Percentiles rank a stretch among this genome's conserved stretches.
Conservation (phyloP, 805 yeast species). For the Teunomyces tritomae region DNA sequence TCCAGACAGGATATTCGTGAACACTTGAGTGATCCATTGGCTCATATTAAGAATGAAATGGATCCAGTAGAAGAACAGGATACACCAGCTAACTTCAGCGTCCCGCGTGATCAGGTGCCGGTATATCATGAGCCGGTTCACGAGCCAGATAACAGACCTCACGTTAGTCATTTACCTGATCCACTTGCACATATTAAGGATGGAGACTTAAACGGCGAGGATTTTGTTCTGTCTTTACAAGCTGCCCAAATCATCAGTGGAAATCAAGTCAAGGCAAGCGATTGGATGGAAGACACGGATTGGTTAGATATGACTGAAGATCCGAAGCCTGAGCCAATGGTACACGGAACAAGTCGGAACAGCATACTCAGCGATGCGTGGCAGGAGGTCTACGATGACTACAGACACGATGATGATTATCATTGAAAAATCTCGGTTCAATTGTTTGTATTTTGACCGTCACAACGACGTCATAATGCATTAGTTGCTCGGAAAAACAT, state of each 20-base stretch:
- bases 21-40: slow-evolving; percentile 16
- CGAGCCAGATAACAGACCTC: slow-evolving; percentile 1
- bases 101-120: neutral
- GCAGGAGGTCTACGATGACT: slow-evolving; percentile 43
- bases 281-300: slow-evolving; percentile 39
- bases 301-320: slow-evolving; percentile 15
- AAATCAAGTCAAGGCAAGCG: slow-evolving; percentile 30
- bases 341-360: neutral
- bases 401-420: slow-evolving; percentile 39
- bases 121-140: slow-evolving; percentile 15
- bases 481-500: neutral
- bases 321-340: neutral
- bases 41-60: slow-evolving; percentile 6
- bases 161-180: slow-evolving; percentile 34
- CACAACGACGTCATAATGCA: neutral
- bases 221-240: slow-evolving; percentile 29
- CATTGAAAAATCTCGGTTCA: slow-evolving; percentile 10
- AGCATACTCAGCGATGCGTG: slow-evolving; percentile 25
- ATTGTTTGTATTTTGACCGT: neutral
- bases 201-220: slow-evolving; percentile 29
- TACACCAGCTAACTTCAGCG: neutral
- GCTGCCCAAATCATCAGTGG: slow-evolving; percentile 44
- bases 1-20: slow-evolving; percentile 21
- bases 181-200: slow-evolving; percentile 43
- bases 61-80: neutral